Evolutionary conservation across 352 stramenopile species (phyloP), one percentile per base, ranked within the genome.

Genomic region (Globisporangium abappressorium): DNA sequence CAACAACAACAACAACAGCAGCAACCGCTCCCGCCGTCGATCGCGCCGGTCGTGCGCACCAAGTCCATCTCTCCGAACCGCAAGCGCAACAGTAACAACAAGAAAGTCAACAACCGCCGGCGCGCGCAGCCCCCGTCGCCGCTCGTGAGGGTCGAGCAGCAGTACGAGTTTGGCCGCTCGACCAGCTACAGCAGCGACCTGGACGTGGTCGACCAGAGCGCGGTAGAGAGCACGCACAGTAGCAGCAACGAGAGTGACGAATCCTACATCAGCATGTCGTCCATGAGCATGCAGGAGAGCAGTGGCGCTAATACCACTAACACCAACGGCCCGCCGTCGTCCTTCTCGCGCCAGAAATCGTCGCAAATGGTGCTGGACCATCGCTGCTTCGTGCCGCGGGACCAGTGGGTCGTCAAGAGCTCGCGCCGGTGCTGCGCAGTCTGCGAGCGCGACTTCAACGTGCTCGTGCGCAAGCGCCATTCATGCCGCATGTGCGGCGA

Each of bases 401-500:
- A 80, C 41, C 76, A 90, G 70, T 92, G 78, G 81, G 79, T 92
- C 3, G 69, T 67, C 38, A 81, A 80, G 65, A 84, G 69, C 53
- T 57, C 71, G 64, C 80, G 83, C 1, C 83, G 79, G 26, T 51
- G 73, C 7, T 94, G 86, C 62, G 70, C 81, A 57, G 84, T 94
- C 12, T 94, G 86, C 57, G 70, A 86, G 64, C 75, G 84, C 5
- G 84, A 94, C 20, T 94, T 94, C 54, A 74, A 65, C n/a, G 58
- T 91, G 18, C 43, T 51, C 11, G 70, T 92, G 9, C 78, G 86
- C 28, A 90, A 93, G 64, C 82, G 85, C 20, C 86, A 94, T 65
- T 85, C 81, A 58, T 94, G 86, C 61, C 86, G 86, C 61, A 93
- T 94, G 84, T 94, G 86, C 36, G 84, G 86, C 9, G 81, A 93